Conservation (phyloP, 2,329 filamentous ascomycete genomes). For the Cladobotryum mycophilum region DNA sequence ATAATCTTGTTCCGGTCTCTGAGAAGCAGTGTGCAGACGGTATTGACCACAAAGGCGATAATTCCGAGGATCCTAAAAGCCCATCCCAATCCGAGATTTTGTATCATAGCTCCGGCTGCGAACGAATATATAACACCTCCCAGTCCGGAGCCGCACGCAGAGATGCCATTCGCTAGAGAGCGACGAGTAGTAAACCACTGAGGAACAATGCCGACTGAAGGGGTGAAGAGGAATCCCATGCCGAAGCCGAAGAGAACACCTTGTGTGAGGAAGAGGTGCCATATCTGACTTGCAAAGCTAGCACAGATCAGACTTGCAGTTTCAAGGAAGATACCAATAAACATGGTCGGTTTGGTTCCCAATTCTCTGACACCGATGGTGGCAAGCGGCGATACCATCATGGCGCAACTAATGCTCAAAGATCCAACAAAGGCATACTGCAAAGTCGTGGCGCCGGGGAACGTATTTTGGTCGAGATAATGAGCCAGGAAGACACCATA, state of each 20-base stretch:
- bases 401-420: conserved; percentile 37
- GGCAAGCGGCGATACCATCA: conserved; percentile 62
- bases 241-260: conserved; percentile 72
- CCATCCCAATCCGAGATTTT: conserved; percentile 58
- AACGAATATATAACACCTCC: conserved; percentile 68
- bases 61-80: conserved; percentile 61
- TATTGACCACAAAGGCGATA: conserved; percentile 57
- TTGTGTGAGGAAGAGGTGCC: conserved; percentile 71
- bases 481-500: conserved; percentile 50
- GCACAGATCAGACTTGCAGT: conserved; percentile 61
- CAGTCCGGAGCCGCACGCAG: conserved; percentile 63
- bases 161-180: conserved; percentile 63
- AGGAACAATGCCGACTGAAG: conserved; percentile 58
- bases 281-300: conserved; percentile 61
- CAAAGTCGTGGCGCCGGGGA: conserved; percentile 56
- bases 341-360: conserved; percentile 59
- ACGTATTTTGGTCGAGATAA: conserved; percentile 52
- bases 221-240: conserved; percentile 71
- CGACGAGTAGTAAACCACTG: conserved; percentile 69
- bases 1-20: conserved; percentile 67
- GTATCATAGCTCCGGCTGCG: conserved; percentile 61
- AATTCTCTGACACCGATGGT: conserved; percentile 54
- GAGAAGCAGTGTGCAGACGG: conserved; percentile 55
- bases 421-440: conserved; percentile 70
- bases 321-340: conserved; percentile 59